A percentile compares a stretch with the other conserved stretches of the same genome.
These are phyloP conservation scores for Entrophospora sp. DNA, from an alignment of 192 early-diverging fungal genomes.

Conservation along the genomic window DNA sequence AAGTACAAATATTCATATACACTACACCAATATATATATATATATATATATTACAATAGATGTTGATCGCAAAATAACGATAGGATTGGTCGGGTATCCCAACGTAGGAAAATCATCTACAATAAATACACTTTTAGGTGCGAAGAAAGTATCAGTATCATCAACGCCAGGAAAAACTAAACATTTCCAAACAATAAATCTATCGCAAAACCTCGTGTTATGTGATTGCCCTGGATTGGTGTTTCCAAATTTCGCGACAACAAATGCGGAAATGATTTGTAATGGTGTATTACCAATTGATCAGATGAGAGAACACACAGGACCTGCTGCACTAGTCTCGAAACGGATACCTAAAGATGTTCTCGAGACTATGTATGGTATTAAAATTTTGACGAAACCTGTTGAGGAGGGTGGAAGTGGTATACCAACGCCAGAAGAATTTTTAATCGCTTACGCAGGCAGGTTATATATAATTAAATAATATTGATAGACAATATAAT, in stretches of 20 bases:
- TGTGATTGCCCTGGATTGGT: constrained; percentile 99
- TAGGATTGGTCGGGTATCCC: constrained; percentile 98
- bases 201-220: constrained; percentile 74
- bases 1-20: not conserved
- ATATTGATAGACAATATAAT: not conserved
- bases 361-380: constrained; percentile 89
- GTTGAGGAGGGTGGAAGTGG: constrained; percentile 67
- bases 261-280: constrained; percentile 96
- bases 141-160: constrained; percentile 89
- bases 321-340: constrained; percentile 73
- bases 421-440: constrained; percentile 81
- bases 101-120: constrained; percentile 99
- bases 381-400: constrained; percentile 68
- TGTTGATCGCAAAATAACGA: constrained; percentile 53
- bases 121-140: constrained; percentile 92
- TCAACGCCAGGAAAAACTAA: constrained; percentile 99
- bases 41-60: constrained; percentile 23
- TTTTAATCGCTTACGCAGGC: constrained; percentile 83
- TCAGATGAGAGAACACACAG: constrained; percentile 91
- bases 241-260: constrained; percentile 97
- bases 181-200: constrained; percentile 98
- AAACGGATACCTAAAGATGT: constrained; percentile 79
- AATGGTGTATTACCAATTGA: constrained; percentile 99
- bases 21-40: not conserved
- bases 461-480: constrained; percentile 10